phyloP scores from a whole-genome alignment of 768 basidiomycete genomes.

The Mycena pura region DNA sequence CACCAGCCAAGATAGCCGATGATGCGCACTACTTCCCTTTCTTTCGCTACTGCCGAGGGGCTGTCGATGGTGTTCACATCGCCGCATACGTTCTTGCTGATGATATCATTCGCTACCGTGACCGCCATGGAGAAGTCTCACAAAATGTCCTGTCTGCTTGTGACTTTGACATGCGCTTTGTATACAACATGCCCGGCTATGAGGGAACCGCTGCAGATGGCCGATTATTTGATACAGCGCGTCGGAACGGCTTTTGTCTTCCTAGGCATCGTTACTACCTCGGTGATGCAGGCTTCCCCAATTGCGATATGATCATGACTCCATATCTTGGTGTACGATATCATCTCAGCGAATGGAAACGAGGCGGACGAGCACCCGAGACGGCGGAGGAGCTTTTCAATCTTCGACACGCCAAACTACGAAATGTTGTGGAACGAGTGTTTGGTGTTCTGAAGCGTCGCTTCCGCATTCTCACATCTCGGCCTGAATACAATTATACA shows the following conservation, averaged over 20 bases:
- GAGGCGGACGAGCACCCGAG: background rate
- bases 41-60: constrained; percentile 33
- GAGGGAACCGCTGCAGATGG: background rate
- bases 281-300: background rate
- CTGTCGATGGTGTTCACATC: constrained; percentile 37
- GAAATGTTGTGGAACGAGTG: background rate
- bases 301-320: constrained; percentile 26
- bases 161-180: background rate
- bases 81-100: constrained; percentile 27
- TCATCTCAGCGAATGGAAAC: constrained; percentile 34
- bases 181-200: background rate
- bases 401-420: background rate
- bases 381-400: background rate
- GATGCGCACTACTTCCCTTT: constrained; percentile 35
- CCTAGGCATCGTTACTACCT: background rate
- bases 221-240: too few species aligned
- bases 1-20: constrained; percentile 29
- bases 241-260: background rate
- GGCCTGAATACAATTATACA: background rate
- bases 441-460: too few species aligned
- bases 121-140: constrained; percentile 31
- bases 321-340: constrained; percentile 33
- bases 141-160: constrained; percentile 2
- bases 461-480: background rate
- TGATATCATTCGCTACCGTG: constrained; percentile 27